Evolutionary conservation across 108 stramenopile species (phyloP), one percentile per base, ranked within the genome.

Genomic region (Cyclotella kingstonii): DNA sequence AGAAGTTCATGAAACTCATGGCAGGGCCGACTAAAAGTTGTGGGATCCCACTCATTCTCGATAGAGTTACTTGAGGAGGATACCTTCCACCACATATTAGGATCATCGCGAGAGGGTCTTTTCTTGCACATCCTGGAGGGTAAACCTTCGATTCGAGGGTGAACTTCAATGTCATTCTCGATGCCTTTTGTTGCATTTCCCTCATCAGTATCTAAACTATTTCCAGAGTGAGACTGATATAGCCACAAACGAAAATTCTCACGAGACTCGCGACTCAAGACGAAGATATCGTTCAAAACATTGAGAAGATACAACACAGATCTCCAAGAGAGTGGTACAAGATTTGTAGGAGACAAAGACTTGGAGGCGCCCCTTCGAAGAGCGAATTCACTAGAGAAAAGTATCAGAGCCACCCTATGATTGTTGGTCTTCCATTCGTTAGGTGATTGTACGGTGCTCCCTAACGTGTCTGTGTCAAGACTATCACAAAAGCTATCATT

Each of bases 121-220:
- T 33, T 6, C 19, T 17, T 35, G 5, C 2, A n/a, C 25, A 43
- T 40, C 10, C 3, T 49, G 14, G 52, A 27, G 15, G 57, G 43
- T 34, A 60, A 42, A 4, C 73, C 73, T 34, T 75, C 73, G 9
- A 66, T 75, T 18, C 73, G 65, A 55, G 73, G 23, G 17, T 66
- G 57, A 5, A 18, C 30, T 22, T 63, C 35, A n/a, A 38, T 34
- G 0, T 25, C n/a, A 29, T 7, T 39, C 12, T 0, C 41, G 26
- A 5, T 33, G n/a, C 38, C 36, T 23, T 15, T 29, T 4, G 23
- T 14, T 34, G 41, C 17, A 4, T 34, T 29, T 11, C 15, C 30
- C 8, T 3, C 2, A 7, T 23, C 42, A 35, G 10, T 27, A 2
- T 27, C 27, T 15, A 21, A 49, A 28, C 21, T 26, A 31, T 43